Conservation (phyloP, 495 filamentous ascomycete genomes). For the Neurospora pannonica region DNA sequence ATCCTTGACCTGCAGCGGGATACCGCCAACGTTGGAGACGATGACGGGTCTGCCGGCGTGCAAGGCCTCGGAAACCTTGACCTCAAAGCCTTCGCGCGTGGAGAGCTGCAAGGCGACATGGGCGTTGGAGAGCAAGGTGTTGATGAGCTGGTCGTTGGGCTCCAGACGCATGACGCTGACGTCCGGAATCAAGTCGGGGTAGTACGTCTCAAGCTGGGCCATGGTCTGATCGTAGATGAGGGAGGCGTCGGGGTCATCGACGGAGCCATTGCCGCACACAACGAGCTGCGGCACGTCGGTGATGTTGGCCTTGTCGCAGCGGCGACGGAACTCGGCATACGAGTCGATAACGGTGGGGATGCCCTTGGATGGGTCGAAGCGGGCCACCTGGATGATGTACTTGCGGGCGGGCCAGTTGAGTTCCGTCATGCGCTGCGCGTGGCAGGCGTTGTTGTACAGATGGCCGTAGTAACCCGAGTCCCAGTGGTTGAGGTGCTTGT, state of each 20-base stretch:
- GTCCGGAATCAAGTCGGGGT: conserved; percentile 39
- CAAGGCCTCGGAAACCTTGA: conserved; percentile 81
- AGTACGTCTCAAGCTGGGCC: conserved; percentile 49
- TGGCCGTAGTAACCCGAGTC: conserved; percentile 69
- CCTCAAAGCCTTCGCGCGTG: conserved; percentile 78
- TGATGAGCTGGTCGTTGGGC: conserved; percentile 73
- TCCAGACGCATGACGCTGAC: conserved; percentile 70
- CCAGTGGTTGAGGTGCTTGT: conserved; percentile 68
- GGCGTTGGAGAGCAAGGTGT: conserved; percentile 66
- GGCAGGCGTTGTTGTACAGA: conserved; percentile 59
- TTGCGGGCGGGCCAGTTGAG: conserved; percentile 61
- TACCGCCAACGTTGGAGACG: conserved; percentile 68
- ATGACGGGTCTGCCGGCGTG: conserved; percentile 81
- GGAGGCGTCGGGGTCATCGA: conserved; percentile 77
- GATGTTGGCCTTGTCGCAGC: conserved; percentile 36
- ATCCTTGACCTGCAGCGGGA: conserved; percentile 71
- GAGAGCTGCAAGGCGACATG: conserved; percentile 71
- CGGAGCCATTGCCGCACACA: conserved; percentile 68
- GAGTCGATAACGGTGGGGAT: conserved; percentile 72
- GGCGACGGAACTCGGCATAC: conserved; percentile 63
- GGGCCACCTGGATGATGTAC: conserved; percentile 76
- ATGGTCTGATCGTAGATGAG: conserved; percentile 65
- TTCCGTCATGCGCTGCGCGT: conserved; percentile 47
- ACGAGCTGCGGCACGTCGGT: conserved; percentile 60
- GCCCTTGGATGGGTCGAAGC: conserved; percentile 83